Base-by-base conservation (phyloP, 208 protist genomes). In the Vickermania ingenoplastis region DNA sequence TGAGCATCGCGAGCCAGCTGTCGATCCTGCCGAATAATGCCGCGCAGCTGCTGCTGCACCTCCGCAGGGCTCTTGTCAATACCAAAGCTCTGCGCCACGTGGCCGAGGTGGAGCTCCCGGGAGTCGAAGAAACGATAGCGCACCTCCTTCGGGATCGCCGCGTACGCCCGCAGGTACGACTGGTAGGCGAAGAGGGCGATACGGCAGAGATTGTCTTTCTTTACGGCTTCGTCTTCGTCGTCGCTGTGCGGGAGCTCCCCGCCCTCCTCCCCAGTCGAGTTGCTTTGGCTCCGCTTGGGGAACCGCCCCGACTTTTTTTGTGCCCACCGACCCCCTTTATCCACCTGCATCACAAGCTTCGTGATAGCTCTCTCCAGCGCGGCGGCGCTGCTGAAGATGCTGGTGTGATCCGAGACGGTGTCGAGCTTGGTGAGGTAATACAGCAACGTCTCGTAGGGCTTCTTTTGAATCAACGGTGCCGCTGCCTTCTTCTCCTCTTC, bases 131-230 rank as follows among this genome's bases (percentile, higher is more conserved):
- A 86, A 61, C 72, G 69, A 0, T 48, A 58, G 55, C 81, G 80
- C 26, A 83, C 53, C 26, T 74, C 67, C 45, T 66, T 69, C 4
- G 77, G 75, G 24, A 87, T 68, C 7, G 92, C 96, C 1, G 96
- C 93, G 74, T 99, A 99, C n/a, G 96, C 77, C 56, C 97, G 89
- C 51, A 99, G 75, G 72, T 99, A 99, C 14, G 87, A 96, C 55
- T 97, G 95, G 75, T 99, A 99, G 14, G 94, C 98, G 57, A 99
- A 98, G 17, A 95, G 63, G 2, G 97, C 96, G 5, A 87, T 81
- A 52, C 94, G 89, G 66, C 96, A 78, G 7, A 99, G 77, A 64
- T 98, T 98, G 11, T 22, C 13, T 22, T 14, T 11, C 51, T 22
- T 55, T 29, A 2, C 41, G 30, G 3, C 55, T 25, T 53, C 45